Evolutionary conservation across 2,329 filamentous ascomycete species (phyloP), one percentile per base, ranked within the genome.

Genomic region (Arachnopeziza araneosa): DNA sequence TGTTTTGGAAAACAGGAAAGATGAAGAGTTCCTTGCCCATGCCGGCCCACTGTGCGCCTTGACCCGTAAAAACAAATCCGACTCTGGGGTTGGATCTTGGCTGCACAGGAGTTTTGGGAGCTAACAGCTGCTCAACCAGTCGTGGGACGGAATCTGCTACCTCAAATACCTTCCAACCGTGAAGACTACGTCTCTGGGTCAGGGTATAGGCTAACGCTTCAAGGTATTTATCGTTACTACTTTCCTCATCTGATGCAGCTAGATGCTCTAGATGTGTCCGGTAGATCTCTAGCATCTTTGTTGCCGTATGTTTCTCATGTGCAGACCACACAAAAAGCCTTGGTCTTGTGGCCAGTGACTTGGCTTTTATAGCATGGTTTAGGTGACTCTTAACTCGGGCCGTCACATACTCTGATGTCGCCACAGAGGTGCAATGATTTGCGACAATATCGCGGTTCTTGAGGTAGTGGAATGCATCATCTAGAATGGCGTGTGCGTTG

Each of bases 1-100:
- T n/a, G n/a, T 60, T 58, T 8, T 50, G 23, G 48, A 60, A 78
- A 6, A 75, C 56, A n/a, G 57, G 60, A 22, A 50, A n/a, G n/a
- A 44, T 32, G 30, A 71, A 59, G 6, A 69, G 64, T 7, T 65
- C 58, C 22, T 32, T 52, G 2, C 65, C 65, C 67, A 69, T 69
- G 1, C 52, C 22, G 14, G 59, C 23, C 66, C 66, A 69, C 52
- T 69, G 67, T 24, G 65, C 66, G 12, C 67, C 67, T 56, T 69
- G 67, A 8, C 67, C 67, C 1, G 65, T 67, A 36, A 69, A 69
- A 8, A 66, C 26, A 7, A 56, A 58, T 1, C 61, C 36, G 17
- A 62, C 58, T 49, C 51, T 44, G n/a, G 50, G 56, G 6, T n/a
- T 19, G 6, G 56, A 57, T 23, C 51, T 55, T 14, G 57, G 54